These are phyloP conservation scores for Datura wrightii DNA, from an alignment of 257 asterid species.

Conservation along the genomic window DNA sequence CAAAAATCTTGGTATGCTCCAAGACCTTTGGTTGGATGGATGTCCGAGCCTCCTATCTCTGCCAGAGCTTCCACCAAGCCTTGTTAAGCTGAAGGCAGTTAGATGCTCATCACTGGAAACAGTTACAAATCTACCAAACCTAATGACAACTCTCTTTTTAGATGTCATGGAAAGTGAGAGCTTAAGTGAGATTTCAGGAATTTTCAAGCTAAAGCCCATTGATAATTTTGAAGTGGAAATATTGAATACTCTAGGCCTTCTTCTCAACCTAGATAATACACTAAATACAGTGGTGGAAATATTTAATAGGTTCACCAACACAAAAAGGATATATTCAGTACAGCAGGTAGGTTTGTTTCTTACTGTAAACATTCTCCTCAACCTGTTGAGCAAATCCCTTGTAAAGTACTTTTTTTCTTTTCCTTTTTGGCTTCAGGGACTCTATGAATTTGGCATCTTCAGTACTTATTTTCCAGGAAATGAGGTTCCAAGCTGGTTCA, in stretches of 20 bases:
- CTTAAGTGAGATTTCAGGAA: slow-evolving; percentile 32
- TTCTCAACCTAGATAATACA: not conserved
- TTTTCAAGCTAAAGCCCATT: slow-evolving; percentile 33
- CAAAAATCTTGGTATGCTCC: slow-evolving; percentile 23
- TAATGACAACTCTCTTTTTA: slow-evolving; percentile 30
- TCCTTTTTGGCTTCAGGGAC: slow-evolving; percentile 25
- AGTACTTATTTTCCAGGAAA: slow-evolving; percentile 34
- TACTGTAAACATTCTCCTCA: not conserved
- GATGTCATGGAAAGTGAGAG: slow-evolving; percentile 17
- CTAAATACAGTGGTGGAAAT: slow-evolving; percentile 23
- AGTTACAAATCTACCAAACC: slow-evolving; percentile 36
- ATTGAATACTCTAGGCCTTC: slow-evolving; percentile 17
- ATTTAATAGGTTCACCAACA: slow-evolving; percentile 24
- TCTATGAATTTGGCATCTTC: slow-evolving; percentile 37
- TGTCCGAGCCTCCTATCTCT: slow-evolving; percentile 30
- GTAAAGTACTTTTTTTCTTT: not conserved
- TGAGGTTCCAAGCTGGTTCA: slow-evolving; percentile 36
- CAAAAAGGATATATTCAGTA: slow-evolving; percentile 26
- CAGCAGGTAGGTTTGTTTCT: slow-evolving; percentile 25
- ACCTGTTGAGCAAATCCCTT: not conserved
- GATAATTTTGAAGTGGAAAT: slow-evolving; percentile 30
- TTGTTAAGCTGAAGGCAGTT: slow-evolving; percentile 14
- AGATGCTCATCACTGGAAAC: slow-evolving; percentile 32
- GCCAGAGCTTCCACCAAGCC: slow-evolving; percentile 34
- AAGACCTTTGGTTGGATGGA: slow-evolving; percentile 33